These are phyloP conservation scores for Globisporangium lucens DNA, from an alignment of 352 stramenopile genomes.

Conservation along the genomic window DNA sequence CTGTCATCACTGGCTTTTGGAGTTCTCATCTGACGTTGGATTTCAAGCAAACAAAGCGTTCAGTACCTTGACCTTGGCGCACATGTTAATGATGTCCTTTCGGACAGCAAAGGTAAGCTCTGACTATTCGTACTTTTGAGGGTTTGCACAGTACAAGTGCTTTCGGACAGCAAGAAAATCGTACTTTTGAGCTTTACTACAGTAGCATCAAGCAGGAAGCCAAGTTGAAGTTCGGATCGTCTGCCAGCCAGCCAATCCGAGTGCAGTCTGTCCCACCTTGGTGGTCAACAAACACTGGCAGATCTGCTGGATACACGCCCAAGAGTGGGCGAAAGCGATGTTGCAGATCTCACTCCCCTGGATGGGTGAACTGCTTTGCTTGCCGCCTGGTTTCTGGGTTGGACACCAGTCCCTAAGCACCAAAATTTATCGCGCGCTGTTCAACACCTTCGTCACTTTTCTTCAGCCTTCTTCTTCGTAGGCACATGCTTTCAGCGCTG, in stretches of 20 bases:
- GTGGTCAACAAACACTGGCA: neutral
- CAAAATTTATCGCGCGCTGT: neutral
- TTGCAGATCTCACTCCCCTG: neutral
- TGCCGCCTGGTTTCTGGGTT: neutral
- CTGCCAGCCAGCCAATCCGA: neutral
- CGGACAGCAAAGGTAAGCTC: neutral
- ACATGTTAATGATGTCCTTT: neutral
- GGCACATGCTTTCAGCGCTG: neutral
- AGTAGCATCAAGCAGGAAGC: neutral
- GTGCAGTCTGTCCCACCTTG: neutral
- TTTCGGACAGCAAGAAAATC: neutral
- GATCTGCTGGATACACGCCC: neutral
- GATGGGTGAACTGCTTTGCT: too few relatives aligned
- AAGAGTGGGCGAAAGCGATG: neutral
- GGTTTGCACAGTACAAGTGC: neutral
- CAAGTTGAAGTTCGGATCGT: slow-evolving; percentile 4
- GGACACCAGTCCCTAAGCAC: neutral
- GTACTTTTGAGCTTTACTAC: neutral
- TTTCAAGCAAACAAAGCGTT: too few relatives aligned
- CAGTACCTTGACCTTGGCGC: neutral
- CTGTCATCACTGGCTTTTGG: too few relatives aligned
- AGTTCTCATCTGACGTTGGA: too few relatives aligned
- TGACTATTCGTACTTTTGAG: neutral
- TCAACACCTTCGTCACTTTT: neutral
- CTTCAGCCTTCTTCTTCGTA: neutral